Evolutionary conservation across 2,329 filamentous ascomycete genomes (phyloP), one percentile per base, ranked within the genome.

Genomic region (Fusarium sp.): DNA sequence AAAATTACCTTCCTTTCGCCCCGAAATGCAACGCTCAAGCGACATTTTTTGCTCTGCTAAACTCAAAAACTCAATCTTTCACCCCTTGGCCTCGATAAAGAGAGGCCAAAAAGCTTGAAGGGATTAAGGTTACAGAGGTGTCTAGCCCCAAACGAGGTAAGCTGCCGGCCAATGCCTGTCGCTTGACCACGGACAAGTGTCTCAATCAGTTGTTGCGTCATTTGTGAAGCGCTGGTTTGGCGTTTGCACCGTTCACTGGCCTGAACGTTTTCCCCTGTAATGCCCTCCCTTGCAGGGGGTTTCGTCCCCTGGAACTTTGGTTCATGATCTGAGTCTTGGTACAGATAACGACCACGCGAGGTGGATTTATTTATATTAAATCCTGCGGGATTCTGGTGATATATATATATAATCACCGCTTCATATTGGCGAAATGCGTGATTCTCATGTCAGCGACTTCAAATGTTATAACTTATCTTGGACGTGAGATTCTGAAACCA

Each of bases 111-210:
- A 71, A 71, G 69, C 69, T 71, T 71, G 62, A 59, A 44, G 37
- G 52, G 40, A 33, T 67, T 71, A 71, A 71, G 69, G 69, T 71
- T 71, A 68, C 69, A 71, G 52, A 42, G 53, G 30, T 43, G 37
- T 58, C 69, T 71, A 71, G 69, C 63, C 68, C 68, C 57, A 67
- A 71, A 71, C 47, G 9, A 53, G 69, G 38, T n/a, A 71, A 71
- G 69, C 52, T 58, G 52, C 67, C 67, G 56, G 21, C 4, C 18
- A n/a, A 63, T 61, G 64, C 64, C 49, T 69, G 40, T 25, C 35
- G 37, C n/a, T 23, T 42, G 16, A 19, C 19, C 32, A 25, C 52
- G 66, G 66, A 50, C 28, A 19, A 60, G 47, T 59, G 52, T 25
- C 67, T 69, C 37, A 43, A 65, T 47, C 37, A 37, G 28, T 54